Conservation (phyloP, 306 rosid species). For the Cicer pinnatifidum region DNA sequence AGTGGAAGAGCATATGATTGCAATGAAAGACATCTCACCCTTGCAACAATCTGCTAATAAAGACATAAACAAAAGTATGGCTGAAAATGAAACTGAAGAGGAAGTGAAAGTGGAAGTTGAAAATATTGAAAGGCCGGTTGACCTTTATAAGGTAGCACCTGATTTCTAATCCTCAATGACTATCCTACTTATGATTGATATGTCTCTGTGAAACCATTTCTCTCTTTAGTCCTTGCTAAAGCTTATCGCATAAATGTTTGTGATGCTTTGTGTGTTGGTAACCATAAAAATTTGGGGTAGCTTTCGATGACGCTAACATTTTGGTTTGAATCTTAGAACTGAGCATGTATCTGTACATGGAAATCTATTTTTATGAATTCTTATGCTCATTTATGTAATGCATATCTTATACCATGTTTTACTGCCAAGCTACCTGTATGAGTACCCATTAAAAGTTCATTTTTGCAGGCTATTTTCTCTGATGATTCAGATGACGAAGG, state of each 20-base stretch:
- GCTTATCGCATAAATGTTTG: conserved; percentile 28
- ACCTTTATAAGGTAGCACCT: conserved; percentile 82
- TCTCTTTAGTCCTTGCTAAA: conserved; percentile 29
- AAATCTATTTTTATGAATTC: conserved; percentile 24
- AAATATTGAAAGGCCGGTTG: conserved; percentile 93
- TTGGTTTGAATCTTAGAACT: conserved; percentile 35
- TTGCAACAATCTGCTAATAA: conserved; percentile 53
- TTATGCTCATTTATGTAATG: conserved; percentile 25
- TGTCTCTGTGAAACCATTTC: conserved; percentile 27
- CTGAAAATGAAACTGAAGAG: conserved; percentile 55
- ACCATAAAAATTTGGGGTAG: conserved; percentile 6
- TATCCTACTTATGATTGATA: conserved; percentile 1
- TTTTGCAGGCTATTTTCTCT: conserved; percentile 90
- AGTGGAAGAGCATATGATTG: conserved; percentile 53
- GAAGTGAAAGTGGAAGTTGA: conserved; percentile 77
- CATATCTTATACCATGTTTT: conserved; percentile 38
- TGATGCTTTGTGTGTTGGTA: neutral
- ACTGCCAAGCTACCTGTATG: neutral
- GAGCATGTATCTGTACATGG: neutral
- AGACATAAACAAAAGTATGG: conserved; percentile 44
- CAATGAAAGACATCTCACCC: conserved; percentile 46
- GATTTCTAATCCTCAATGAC: neutral
- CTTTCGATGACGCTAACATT: conserved; percentile 31
- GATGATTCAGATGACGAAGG: conserved; percentile 87
- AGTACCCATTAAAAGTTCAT: conserved; percentile 39